These are phyloP conservation scores for Penicillium rolfsii DNA, from an alignment of 2,329 filamentous ascomycete genomes.

Conservation along the genomic window DNA sequence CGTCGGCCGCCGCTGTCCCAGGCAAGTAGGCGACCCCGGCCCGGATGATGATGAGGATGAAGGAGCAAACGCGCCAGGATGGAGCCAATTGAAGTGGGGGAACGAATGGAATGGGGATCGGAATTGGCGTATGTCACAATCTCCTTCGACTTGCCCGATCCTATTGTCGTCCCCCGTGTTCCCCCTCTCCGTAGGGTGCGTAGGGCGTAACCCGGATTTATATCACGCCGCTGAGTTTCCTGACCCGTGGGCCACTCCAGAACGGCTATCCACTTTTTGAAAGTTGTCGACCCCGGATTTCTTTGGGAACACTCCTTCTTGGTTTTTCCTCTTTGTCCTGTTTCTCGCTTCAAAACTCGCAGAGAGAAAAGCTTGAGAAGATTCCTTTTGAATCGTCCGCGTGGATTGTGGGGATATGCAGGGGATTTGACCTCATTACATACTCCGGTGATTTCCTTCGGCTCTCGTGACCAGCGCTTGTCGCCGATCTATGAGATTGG, in stretches of 20 bases:
- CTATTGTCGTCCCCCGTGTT: neutral
- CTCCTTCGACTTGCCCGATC: conserved; percentile 6
- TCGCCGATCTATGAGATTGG: neutral
- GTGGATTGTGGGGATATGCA: neutral
- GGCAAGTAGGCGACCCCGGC: conserved; percentile 20
- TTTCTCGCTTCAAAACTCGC: neutral
- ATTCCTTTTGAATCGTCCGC: neutral
- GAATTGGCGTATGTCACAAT: conserved; percentile 7
- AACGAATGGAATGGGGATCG: conserved; percentile 3
- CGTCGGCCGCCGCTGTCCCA: conserved; percentile 8
- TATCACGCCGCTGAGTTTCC: conserved; percentile 6
- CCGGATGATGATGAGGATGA: conserved; percentile 17
- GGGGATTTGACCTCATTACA: neutral
- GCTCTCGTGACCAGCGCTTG: neutral
- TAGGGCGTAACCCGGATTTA: conserved; percentile 7
- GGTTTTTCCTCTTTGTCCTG: neutral
- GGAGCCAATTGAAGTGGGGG: conserved; percentile 1
- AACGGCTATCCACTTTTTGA: conserved; percentile 4
- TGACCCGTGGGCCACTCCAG: conserved; percentile 8
- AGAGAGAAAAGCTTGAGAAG: too few species aligned
- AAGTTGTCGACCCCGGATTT: conserved; percentile 10
- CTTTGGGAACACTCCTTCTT: neutral
- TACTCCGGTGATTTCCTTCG: neutral
- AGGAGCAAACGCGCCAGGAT: conserved; percentile 9
- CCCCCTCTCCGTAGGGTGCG: conserved; percentile 5